A percentile compares a stretch with the other conserved stretches of the same genome.
Evolutionary conservation across 495 filamentous ascomycete genomes (phyloP).

Genomic region (Lasiosphaeria miniovina): DNA sequence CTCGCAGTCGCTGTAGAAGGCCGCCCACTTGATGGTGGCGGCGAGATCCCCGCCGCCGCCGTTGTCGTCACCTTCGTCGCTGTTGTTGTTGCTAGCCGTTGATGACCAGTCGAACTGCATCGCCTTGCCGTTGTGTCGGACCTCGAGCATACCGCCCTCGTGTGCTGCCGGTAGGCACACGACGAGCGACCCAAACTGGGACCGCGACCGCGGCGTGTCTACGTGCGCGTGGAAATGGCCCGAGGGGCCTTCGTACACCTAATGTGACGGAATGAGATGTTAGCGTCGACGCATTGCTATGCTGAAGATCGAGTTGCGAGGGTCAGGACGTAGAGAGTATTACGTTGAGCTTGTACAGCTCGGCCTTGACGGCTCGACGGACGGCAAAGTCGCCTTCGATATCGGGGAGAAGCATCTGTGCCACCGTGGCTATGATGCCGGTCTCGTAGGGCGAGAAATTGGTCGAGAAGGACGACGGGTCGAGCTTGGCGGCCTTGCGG

Average conservation of each 20-base stretch:
- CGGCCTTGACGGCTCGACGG: constrained; percentile 30
- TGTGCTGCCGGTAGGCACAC: constrained; percentile 42
- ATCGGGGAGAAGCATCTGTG: constrained; percentile 46
- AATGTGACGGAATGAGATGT: constrained; percentile 24
- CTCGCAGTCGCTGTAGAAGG: constrained; percentile 59
- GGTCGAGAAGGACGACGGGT: constrained; percentile 38
- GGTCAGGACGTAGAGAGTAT: background rate
- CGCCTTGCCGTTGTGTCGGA: constrained; percentile 33
- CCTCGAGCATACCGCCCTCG: constrained; percentile 37
- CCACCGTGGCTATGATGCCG: constrained; percentile 47
- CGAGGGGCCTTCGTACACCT: constrained; percentile 51
- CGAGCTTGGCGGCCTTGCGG: constrained; percentile 50
- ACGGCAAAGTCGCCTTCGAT: constrained; percentile 29
- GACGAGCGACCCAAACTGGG: constrained; percentile 54
- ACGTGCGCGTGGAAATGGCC: constrained; percentile 52
- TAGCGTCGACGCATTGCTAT: too few species aligned
- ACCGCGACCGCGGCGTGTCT: constrained; percentile 46
- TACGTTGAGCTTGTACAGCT: constrained; percentile 58
- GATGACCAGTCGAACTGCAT: constrained; percentile 45
- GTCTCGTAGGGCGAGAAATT: constrained; percentile 50
- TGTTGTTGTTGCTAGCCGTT: background rate
- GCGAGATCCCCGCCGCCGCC: constrained; percentile 34
- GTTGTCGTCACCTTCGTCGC: background rate
- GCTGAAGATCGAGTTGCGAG: background rate
- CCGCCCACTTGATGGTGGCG: constrained; percentile 48